Evolutionary conservation across 495 filamentous ascomycete genomes (phyloP), one percentile per base, ranked within the genome.

Genomic region (Trichoderma reesei): DNA sequence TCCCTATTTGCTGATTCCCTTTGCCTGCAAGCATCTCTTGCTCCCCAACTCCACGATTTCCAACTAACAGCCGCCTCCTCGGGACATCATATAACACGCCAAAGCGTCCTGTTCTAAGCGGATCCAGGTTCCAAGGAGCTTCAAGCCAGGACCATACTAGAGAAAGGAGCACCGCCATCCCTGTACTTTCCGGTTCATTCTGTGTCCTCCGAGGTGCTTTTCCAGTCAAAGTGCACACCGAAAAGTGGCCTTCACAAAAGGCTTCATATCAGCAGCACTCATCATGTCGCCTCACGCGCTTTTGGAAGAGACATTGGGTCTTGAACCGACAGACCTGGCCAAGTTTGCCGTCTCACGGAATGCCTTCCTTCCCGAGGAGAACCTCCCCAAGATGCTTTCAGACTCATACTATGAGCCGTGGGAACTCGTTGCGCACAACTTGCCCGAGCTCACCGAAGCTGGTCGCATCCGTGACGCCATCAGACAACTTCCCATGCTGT

Each of bases 321-420:
- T n/a, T 3, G 26, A 46, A 7, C 61, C 13, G 9, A 18, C 13
- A 18, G 39, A 63, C 13, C 61, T 63, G n/a, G 26, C 39, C n/a
- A 63, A 63, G n/a, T 63, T 46, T 42, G 61, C 61, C 61, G 41
- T 63, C 41, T 42, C 61, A 9, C 20, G 20, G 10, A 46, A 63
- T 36, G 61, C 38, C 41, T 63, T 63, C 41, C 20, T 63, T 9
- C 61, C 61, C 5, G 61, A 41, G 31, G 61, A 63, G 2, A 41
- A 41, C 31, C 61, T 18, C 13, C 41, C 39, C 6, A 34, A 63
- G 39, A 34, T 36, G 18, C 41, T 63, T 3, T 46, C 61, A 6
- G 61, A 63, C 16, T 16, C 14, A 44, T 72, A 69, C 59, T 72
- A 72, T 31, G 48, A 63, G 39, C 41, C 42, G 4, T 72, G 70